Base-by-base conservation (phyloP, 306 rosid species). In the Trifolium pratense region DNA sequence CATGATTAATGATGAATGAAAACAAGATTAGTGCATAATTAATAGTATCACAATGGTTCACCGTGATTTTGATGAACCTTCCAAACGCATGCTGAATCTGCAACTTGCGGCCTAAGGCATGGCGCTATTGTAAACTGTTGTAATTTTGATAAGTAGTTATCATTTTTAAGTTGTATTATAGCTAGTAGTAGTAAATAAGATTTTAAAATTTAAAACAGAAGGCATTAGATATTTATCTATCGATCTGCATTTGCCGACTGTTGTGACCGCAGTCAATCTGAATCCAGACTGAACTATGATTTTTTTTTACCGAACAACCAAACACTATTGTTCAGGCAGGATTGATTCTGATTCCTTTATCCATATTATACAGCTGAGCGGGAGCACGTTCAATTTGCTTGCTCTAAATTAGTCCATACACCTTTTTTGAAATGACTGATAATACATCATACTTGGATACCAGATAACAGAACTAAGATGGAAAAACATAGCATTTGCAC, bases 331-430 rank as follows among this genome's bases (percentile, higher is more conserved):
- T 52, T 53, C 32, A 11, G 20, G 34, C 32, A 11, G 20, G 34
- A 48, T 51, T 40, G 16, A 13, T 14, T 36, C 48, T 42, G 36
- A 21, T 46, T 36, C 53, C 56, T 57, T 23, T 26, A 13, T 25
- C 31, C 43, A 17, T 31, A 17, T 14, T 53, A 71, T 46, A 71
- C 16, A 42, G 42, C 68, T 31, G 13, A 49, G 37, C 9, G 26
- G 23, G 5, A 52, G 57, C 66, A 65, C 15, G 26, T 55, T 55
- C 78, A 64, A 15, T 71, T 39, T 61, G 76, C 59, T 46, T 62
- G 26, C 5, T 53, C 68, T 55, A 53, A 53, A 53, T 13, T 67
- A 53, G 39, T 78, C 45, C 72, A 78, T 40, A 34, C 63, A 36
- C 67, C 26, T 34, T 18, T 71, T 61, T n/a, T 21, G 17, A n/a